These are phyloP conservation scores for Neonectria punicea DNA, from an alignment of 2,329 filamentous ascomycete species.

Conservation along the genomic window DNA sequence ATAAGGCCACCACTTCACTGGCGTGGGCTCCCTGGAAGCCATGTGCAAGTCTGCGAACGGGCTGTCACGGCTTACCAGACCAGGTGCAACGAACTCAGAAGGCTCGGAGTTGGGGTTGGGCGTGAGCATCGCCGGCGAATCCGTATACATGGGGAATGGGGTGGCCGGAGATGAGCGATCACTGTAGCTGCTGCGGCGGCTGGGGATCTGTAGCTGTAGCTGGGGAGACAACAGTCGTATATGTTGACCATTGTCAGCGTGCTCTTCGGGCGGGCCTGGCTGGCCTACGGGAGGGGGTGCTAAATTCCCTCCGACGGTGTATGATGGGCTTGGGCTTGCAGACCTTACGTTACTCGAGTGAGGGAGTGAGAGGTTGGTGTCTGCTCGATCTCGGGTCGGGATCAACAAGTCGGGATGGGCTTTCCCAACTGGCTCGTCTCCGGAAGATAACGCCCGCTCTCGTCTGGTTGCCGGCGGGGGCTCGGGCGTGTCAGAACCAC, in stretches of 20 bases:
- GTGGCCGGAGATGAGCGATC: slow-evolving; percentile 61
- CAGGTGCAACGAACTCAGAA: slow-evolving; percentile 64
- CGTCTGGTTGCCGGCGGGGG: slow-evolving; percentile 28
- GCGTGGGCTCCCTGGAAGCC: slow-evolving; percentile 53
- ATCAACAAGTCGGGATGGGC: slow-evolving; percentile 34
- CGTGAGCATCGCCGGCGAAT: slow-evolving; percentile 62
- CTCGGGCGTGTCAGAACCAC: slow-evolving; percentile 12
- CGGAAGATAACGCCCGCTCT: slow-evolving; percentile 59
- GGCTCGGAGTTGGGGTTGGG: slow-evolving; percentile 54
- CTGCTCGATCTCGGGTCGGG: slow-evolving; percentile 34
- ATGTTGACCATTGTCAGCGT: slow-evolving; percentile 16
- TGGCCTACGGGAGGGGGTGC: slow-evolving; percentile 53
- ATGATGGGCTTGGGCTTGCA: slow-evolving; percentile 46
- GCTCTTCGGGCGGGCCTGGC: slow-evolving; percentile 29
- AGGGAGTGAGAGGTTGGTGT: slow-evolving; percentile 34
- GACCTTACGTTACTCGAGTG: slow-evolving; percentile 36
- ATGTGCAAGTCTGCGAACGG: slow-evolving; percentile 58
- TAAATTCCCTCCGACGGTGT: slow-evolving; percentile 53
- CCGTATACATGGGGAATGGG: slow-evolving; percentile 76
- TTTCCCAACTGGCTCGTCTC: slow-evolving; percentile 46
- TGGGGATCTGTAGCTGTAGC: slow-evolving; percentile 60
- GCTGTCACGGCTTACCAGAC: slow-evolving; percentile 54
- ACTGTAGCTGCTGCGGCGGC: slow-evolving; percentile 54
- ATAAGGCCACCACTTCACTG: slow-evolving; percentile 85
- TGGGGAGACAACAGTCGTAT: slow-evolving; percentile 30